These are phyloP conservation scores for Rhododendron ferrugineum DNA, from an alignment of 148 eudicot genomes.

Conservation along the genomic window DNA sequence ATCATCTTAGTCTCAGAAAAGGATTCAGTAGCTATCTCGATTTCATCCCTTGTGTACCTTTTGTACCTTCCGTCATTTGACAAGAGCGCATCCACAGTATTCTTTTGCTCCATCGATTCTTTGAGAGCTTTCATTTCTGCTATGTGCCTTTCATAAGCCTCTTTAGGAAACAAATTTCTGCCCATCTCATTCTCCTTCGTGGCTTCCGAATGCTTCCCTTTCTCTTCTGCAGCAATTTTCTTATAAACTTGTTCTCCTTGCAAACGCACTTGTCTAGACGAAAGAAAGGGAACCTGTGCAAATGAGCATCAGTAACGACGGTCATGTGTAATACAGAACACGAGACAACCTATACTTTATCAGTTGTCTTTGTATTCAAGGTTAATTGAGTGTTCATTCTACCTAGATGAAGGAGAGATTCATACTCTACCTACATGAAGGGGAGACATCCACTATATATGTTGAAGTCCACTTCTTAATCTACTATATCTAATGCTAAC, in stretches of 20 bases:
- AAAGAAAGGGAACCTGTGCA: slow-evolving; percentile 44
- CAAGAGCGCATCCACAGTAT: slow-evolving; percentile 49
- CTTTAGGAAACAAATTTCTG: slow-evolving; percentile 45
- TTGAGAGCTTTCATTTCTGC: slow-evolving; percentile 56
- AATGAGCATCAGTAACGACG: not conserved
- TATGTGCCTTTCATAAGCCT: slow-evolving; percentile 56
- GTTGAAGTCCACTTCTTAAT: too few species aligned
- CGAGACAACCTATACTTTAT: too few species aligned
- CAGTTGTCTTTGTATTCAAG: too few species aligned
- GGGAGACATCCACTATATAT: too few species aligned
- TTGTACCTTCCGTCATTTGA: slow-evolving; percentile 48
- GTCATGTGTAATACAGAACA: not conserved
- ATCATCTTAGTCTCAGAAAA: slow-evolving; percentile 53
- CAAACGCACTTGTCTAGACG: slow-evolving; percentile 49
- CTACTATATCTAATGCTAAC: slow-evolving; percentile 21
- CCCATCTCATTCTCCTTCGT: slow-evolving; percentile 56
- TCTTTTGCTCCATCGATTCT: slow-evolving; percentile 54
- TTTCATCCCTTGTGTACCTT: slow-evolving; percentile 51
- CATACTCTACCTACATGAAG: too few species aligned
- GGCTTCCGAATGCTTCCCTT: slow-evolving; percentile 51
- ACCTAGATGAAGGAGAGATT: too few species aligned
- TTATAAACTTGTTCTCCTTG: slow-evolving; percentile 56
- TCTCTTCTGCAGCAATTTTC: slow-evolving; percentile 60
- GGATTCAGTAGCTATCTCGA: slow-evolving; percentile 49
- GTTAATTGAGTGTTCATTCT: too few species aligned